Percentiles rank a stretch among this genome's conserved stretches.
Conservation (phyloP, 208 protist genomes). For the Porcisia hertigi region DNA sequence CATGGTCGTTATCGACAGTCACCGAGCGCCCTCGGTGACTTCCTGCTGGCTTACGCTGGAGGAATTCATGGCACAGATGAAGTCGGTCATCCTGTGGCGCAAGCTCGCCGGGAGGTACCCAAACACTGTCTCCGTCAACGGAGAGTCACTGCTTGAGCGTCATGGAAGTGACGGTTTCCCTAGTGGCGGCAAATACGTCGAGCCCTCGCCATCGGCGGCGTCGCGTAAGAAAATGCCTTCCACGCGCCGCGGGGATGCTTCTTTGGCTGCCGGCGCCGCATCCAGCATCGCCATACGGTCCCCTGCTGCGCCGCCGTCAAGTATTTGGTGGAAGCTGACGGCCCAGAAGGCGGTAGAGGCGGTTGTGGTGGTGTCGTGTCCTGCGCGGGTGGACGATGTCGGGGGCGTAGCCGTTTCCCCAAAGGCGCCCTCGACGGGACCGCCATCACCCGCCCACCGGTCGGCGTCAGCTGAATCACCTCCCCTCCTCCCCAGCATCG, state of each 20-base stretch:
- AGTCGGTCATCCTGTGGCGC: slow-evolving; percentile 66
- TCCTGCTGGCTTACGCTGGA: slow-evolving; percentile 76
- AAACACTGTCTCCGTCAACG: slow-evolving; percentile 22
- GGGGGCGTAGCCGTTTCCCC: too few relatives aligned
- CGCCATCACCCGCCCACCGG: background rate
- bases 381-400: slow-evolving; percentile 12
- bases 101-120: slow-evolving; percentile 36
- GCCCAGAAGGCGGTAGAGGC: slow-evolving; percentile 21
- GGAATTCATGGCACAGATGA: slow-evolving; percentile 59
- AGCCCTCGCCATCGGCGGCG: slow-evolving; percentile 2
- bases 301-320: slow-evolving; percentile 1
- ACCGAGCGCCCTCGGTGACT: slow-evolving; percentile 21
- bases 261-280: background rate
- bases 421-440: too few relatives aligned
- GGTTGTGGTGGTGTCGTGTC: slow-evolving; percentile 25
- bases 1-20: slow-evolving; percentile 25
- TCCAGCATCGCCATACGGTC: background rate
- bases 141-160: slow-evolving; percentile 25
- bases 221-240: slow-evolving; percentile 3
- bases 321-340: slow-evolving; percentile 32
- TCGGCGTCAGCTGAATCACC: background rate
- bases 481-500: background rate
- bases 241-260: slow-evolving; percentile 5
- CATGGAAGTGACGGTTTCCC: background rate
- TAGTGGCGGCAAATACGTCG: background rate